Base-by-base conservation (phyloP, 495 filamentous ascomycete genomes). In the Aspergillus coremiiformis region DNA sequence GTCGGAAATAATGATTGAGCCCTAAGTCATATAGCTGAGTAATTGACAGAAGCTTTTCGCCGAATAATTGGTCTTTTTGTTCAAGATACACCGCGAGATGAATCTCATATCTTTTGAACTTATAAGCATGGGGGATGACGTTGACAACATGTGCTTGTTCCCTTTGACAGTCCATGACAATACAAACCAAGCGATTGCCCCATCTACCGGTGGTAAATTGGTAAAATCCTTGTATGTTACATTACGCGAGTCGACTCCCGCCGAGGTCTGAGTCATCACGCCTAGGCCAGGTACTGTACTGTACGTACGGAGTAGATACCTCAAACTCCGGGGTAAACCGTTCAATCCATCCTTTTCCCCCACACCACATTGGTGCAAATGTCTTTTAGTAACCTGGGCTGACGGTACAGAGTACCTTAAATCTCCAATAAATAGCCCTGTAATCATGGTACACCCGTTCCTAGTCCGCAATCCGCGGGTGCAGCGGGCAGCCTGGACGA, bases 111-210 rank as follows among this genome's bases (percentile, higher is more conserved):
- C 15, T 43, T 15, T 5, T 6, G 3, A 15, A 8, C 8, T 11
- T 30, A 23, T 27, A 22, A 41, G 5, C 21, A 26, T 8, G 22
- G 19, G 32, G 48, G 39, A 64, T 69, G 66, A 70, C 66, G 67
- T 70, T 52, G 57, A 62, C 35, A 51, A n/a, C 56, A 62, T 55
- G 58, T 65, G 66, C 57, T 57, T 66, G 52, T 27, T 41, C 17
- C 39, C 4, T 32, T 29, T 67, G 55, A 65, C 63, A 62, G 53
- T 66, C 64, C 65, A 17, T 42, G 19, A 58, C 47, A n/a, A 35
- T 35, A 35, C 45, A 23, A 10, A 5, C 29, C 7, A 22, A 14
- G 11, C 9, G n/a, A 20, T 14, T 23, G 2, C n/a, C 17, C 30
- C 14, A 42, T 6, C 47, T 1, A 8, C 1, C n/a, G n/a, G 6